Percentiles rank a stretch among this genome's conserved stretches.
These are phyloP conservation scores for Aspergillus avenaceus DNA, from an alignment of 495 filamentous ascomycete species.

Conservation along the genomic window DNA sequence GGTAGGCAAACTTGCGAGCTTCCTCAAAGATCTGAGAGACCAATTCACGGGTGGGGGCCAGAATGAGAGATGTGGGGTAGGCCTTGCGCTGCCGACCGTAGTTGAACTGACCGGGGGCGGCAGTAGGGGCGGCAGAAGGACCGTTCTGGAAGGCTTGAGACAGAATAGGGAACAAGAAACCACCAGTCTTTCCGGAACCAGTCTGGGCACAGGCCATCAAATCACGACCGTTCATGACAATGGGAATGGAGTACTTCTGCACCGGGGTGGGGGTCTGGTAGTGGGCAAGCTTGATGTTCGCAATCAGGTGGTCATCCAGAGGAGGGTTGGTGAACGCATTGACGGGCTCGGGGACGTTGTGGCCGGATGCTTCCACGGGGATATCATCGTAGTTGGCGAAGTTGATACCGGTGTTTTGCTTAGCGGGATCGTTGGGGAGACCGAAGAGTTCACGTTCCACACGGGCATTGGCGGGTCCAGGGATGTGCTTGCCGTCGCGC, in stretches of 20 bases:
- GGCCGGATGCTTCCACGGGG: constrained; percentile 93
- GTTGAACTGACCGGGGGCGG: constrained; percentile 55
- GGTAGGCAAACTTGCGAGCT: constrained; percentile 95
- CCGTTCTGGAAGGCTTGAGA: constrained; percentile 92
- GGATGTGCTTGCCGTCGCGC: constrained; percentile 93
- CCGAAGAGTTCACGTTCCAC: constrained; percentile 95
- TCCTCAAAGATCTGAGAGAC: constrained; percentile 99
- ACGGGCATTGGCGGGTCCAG: constrained; percentile 82
- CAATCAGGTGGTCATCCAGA: constrained; percentile 82
- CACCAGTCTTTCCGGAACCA: constrained; percentile 98
- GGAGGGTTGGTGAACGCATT: constrained; percentile 89
- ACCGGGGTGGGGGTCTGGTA: constrained; percentile 95
- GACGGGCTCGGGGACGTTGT: constrained; percentile 89
- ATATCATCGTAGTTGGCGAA: constrained; percentile 99
- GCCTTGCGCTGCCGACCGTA: constrained; percentile 90
- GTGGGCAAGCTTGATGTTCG: constrained; percentile 86
- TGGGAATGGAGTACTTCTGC: constrained; percentile 97
- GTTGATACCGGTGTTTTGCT: constrained; percentile 97
- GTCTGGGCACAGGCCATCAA: constrained; percentile 99
- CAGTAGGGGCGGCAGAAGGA: constrained; percentile 63
- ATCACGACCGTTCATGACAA: constrained; percentile 94
- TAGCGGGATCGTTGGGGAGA: constrained; percentile 85
- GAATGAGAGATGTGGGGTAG: constrained; percentile 89
- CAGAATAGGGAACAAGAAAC: constrained; percentile 97
- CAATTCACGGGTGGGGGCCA: constrained; percentile 95